These are phyloP conservation scores for Sutorius australiensis DNA, from an alignment of 768 basidiomycete species.

Conservation along the genomic window DNA sequence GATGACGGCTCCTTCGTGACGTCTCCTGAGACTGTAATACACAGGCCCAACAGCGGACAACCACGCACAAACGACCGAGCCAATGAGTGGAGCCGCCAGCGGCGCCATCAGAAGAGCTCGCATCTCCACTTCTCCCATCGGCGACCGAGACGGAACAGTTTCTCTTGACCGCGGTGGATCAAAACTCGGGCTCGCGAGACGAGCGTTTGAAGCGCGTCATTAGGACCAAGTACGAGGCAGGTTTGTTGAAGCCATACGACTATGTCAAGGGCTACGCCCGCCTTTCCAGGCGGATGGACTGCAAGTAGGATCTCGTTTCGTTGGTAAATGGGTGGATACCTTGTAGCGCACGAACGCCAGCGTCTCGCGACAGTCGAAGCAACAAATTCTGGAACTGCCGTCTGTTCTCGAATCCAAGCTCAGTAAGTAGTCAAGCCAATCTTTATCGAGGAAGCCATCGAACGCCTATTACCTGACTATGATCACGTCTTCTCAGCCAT, in stretches of 20 bases:
- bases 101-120: constrained; percentile 36
- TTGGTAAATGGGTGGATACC: background rate
- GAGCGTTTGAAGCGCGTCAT: constrained; percentile 90
- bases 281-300: constrained; percentile 91
- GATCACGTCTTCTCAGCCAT: constrained; percentile 93
- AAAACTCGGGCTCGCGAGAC: constrained; percentile 85
- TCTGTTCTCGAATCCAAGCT: constrained; percentile 84
- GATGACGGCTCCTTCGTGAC: constrained; percentile 82
- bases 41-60: constrained; percentile 8
- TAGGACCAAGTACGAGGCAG: constrained; percentile 94
- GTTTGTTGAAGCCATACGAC: constrained; percentile 90
- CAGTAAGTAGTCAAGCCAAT: too few species aligned
- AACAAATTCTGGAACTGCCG: constrained; percentile 86
- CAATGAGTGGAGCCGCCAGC: constrained; percentile 21
- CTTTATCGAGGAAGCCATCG: constrained; percentile 98
- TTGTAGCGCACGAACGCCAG: constrained; percentile 34
- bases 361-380: constrained; percentile 86
- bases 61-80: constrained; percentile 16
- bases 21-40: constrained; percentile 43
- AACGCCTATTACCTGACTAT: constrained; percentile 90
- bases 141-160: constrained; percentile 85
- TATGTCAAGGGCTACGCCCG: constrained; percentile 95
- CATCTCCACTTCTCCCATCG: constrained; percentile 58
- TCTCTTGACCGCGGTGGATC: constrained; percentile 91
- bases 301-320: constrained; percentile 53